Base-by-base conservation (phyloP, 2,329 filamentous ascomycete genomes). In the Microdochium nivale region DNA sequence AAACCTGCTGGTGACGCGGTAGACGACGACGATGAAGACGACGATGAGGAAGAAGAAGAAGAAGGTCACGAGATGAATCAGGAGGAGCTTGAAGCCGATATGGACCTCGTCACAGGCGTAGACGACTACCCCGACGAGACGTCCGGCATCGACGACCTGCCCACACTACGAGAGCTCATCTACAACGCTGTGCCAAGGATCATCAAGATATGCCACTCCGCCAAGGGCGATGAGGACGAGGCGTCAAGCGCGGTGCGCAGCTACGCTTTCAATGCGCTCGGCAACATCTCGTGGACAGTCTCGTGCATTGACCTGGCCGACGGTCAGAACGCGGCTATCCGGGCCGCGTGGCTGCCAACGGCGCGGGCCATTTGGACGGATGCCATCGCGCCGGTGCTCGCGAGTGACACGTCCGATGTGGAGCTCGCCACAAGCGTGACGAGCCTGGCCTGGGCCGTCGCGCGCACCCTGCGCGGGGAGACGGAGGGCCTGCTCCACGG, bases 251-350 rank as follows among this genome's bases (percentile, higher is more conserved):
- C 70, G 7, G 67, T 84, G 40, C 79, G 79, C 55, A 65, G 65
- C 21, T 74, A 77, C 56, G 78, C 83, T 19, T 67, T 87, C 24
- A 77, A 79, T 2, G 76, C 81, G 16, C 72, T 87, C 53, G 85
- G 80, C 70, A 87, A 87, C 65, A 78, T 86, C 50, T 73, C 83
- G 50, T 87, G 84, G 82, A 83, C 82, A 11, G 70, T 84, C 40
- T 82, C 80, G 9, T 77, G 77, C 58, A 69, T 83, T 57, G 80
- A 84, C 64, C 82, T 83, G 59, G 70, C 74, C 24, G 73, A 78
- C 30, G 67, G 69, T n/a, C 71, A 74, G 49, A 80, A 81, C 61
- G 66, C 71, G 3, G 68, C 70, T 52, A 71, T 86, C 51, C 71
- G 73, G 50, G 67, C 66, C 48, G 72, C 72, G 3, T 87, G 84